Percentiles rank a stretch among this genome's conserved stretches.
These are phyloP conservation scores for Cucurbita maxima DNA, from an alignment of 306 rosid genomes.

Conservation along the genomic window DNA sequence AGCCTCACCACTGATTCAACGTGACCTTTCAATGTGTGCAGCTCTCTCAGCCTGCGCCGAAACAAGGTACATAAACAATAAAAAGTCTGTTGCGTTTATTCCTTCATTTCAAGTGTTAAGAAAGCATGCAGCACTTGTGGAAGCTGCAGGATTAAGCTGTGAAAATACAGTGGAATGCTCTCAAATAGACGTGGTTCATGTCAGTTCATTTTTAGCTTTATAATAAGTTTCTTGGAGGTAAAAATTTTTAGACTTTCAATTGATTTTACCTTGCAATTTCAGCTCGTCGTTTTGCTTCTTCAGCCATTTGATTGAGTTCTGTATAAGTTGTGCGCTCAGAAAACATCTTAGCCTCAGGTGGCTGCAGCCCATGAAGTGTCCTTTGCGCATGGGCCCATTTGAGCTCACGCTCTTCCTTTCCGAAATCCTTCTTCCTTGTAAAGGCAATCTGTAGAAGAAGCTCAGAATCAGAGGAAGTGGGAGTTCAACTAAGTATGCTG, in stretches of 20 bases:
- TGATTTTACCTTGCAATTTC: conserved; percentile 60
- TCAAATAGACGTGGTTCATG: background rate
- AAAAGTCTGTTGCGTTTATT: background rate
- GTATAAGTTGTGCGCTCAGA: conserved; percentile 29
- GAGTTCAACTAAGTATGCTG: background rate
- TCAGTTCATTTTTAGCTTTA: background rate
- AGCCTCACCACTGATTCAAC: conserved; percentile 66
- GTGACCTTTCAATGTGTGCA: conserved; percentile 54
- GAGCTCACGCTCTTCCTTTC: conserved; percentile 76
- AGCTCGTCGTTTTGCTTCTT: conserved; percentile 72
- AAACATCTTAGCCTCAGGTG: conserved; percentile 55
- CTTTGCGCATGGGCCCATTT: conserved; percentile 75
- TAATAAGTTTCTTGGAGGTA: background rate
- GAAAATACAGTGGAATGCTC: background rate
- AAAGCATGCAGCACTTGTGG: background rate
- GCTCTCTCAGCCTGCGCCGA: conserved; percentile 47
- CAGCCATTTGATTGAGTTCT: conserved; percentile 70
- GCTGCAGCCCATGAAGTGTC: conserved; percentile 78
- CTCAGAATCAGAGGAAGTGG: background rate
- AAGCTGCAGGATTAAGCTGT: background rate
- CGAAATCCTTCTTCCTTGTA: conserved; percentile 64
- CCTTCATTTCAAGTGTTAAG: background rate
- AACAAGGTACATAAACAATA: background rate
- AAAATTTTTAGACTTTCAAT: background rate
- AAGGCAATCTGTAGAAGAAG: conserved; percentile 44